Base-by-base conservation (phyloP, 2,329 filamentous ascomycete species). In the Colletotrichum somersetense region DNA sequence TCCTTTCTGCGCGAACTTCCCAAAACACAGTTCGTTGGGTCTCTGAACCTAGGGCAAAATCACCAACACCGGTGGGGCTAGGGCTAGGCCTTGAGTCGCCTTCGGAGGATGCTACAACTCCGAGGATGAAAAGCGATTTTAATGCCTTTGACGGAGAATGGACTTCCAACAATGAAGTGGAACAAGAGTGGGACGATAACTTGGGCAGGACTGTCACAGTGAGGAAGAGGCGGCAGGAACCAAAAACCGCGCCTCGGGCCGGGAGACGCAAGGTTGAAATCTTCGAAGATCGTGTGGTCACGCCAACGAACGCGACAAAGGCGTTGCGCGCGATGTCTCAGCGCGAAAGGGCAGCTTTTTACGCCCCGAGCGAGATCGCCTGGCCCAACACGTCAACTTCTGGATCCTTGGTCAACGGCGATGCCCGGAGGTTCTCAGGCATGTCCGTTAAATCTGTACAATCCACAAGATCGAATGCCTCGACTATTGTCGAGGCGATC, bases 131-230 rank as follows among this genome's bases (percentile, higher is more conserved):
- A 74, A 81, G 83, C 72, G 86, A 88, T 61, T 89, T 89, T 75
- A 81, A 83, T 72, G 83, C 83, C 66, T 90, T 89, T 78, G 89
- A 92, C 76, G 89, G 88, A 53, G 86, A 88, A 77, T 91, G 88
- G 88, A 82, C 79, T 62, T 82, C 83, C 42, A 78, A 80, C 40
- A 83, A 79, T 75, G 85, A 88, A 74, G 84, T 85, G 42, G 86
- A 86, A 74, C 81, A 84, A 78, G 87, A 89, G 81, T 89, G 87
- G 86, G 86, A 90, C 75, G 80, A 85, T 73, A 86, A 87, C 78
- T 79, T 87, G 50, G 82, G 84, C 75, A 85, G 86, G 80, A 85
- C 87, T 83, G 87, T 89, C 53, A 85, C 81, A 23, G 84, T 89
- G 38, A 85, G 84, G 75, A 89, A 86, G 76, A 84, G 79, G 76